Evolutionary conservation across 495 filamentous ascomycete genomes (phyloP), one percentile per base, ranked within the genome.

Genomic region (Aspergillus sclerotioniger): DNA sequence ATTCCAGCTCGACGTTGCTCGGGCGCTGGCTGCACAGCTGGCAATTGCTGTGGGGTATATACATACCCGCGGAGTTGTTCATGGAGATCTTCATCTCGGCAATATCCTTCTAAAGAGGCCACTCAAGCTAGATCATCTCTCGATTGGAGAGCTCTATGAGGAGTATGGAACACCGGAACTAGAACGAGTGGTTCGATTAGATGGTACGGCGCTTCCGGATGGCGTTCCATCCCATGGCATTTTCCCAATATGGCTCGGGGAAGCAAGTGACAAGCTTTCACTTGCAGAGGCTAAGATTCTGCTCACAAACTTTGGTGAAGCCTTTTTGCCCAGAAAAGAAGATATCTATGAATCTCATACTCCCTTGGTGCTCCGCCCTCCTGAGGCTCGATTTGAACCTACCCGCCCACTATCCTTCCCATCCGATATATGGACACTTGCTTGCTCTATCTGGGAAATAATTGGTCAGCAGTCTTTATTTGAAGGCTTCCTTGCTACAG

Each of bases 1-100:
- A 9, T 78, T 79, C 54, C 67, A 72, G 57, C 53, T 78, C 33
- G 63, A 75, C 10, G 71, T 75, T 20, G 74, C 77, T 17, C 67
- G 77, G 12, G 64, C 74, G 25, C 55, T 79, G 12, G 71, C 71
- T 1, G 74, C 74, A 51, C 74, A 78, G 43, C 71, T 77, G 8
- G 66, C 60, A 3, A 53, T 70, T 47, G 71, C 56, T 9, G 59
- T 77, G 25, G 35, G 60, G 4, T 69, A 73, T 55, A 57, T 76
- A 3, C 68, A 72, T 64, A 51, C 68, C 21, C 58, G 67, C 52
- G 71, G 69, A 8, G 55, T 69, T 44, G 68, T 72, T 47, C 67
- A 74, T 59, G 64, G 65, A 63, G 71, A 73, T 33, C 64, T 76
- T 55, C 68, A 74, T 46, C 16, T n/a, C 15, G 69, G 69, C 45